Percentiles rank a stretch among this genome's conserved stretches.
Conservation (phyloP, 2,329 filamentous ascomycete genomes). For the Neofusicoccum umdonicola region DNA sequence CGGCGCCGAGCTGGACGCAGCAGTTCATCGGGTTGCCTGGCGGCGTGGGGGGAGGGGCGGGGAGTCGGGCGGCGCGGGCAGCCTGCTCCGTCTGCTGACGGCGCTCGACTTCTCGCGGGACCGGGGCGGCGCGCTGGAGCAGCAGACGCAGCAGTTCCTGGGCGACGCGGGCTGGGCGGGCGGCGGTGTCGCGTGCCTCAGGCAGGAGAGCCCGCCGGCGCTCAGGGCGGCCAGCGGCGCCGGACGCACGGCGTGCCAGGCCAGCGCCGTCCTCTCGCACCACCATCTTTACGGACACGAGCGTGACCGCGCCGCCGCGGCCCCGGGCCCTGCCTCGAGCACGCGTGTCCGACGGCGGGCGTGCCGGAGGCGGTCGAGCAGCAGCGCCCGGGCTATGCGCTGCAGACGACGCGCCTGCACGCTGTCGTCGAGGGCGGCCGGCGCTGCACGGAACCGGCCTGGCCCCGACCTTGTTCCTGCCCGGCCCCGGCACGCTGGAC, state of each 20-base stretch:
- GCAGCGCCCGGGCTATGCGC: background rate
- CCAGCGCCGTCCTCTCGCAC: conserved; percentile 34
- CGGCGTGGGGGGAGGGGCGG: conserved; percentile 26
- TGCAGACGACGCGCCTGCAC: background rate
- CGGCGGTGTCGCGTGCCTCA: conserved; percentile 30
- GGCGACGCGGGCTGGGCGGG: no score
- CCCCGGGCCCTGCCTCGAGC: background rate
- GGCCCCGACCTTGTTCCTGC: background rate
- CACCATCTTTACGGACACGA: conserved; percentile 28
- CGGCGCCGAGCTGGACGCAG: conserved; percentile 44
- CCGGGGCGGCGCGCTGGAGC: no score
- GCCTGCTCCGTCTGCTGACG: conserved; percentile 49
- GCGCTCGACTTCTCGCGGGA: no score
- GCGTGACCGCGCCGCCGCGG: conserved; percentile 23
- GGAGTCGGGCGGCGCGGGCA: conserved; percentile 37
- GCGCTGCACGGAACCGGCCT: background rate
- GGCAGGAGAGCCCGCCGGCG: conserved; percentile 23
- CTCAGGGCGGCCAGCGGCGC: conserved; percentile 28
- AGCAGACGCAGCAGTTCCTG: no score
- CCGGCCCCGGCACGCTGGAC: background rate
- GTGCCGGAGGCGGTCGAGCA: background rate
- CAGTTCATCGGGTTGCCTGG: conserved; percentile 47
- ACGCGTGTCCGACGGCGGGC: background rate
- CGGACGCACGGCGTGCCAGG: conserved; percentile 32
- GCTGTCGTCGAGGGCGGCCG: background rate